Conservation (phyloP, 306 rosid species). For the Quercus gilva region DNA sequence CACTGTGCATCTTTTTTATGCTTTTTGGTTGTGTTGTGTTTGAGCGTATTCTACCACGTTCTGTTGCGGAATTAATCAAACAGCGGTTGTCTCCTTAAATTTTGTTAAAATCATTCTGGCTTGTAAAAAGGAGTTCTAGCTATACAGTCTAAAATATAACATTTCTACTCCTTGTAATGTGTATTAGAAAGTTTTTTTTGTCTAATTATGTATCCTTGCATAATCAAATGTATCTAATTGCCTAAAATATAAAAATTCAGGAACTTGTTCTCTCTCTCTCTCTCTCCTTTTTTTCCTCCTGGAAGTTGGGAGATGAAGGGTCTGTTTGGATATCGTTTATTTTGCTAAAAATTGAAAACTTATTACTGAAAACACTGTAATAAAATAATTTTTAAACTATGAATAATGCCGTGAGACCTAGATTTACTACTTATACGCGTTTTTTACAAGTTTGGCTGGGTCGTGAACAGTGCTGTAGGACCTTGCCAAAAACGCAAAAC, state of each 20-base stretch:
- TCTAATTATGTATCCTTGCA: background rate
- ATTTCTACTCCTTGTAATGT: constrained; percentile 12
- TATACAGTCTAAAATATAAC: constrained; percentile 6
- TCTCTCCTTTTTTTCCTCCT: no score
- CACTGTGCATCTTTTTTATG: background rate
- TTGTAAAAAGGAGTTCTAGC: background rate
- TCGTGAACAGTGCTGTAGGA: no score
- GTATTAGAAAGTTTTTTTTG: background rate
- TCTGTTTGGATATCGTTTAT: no score
- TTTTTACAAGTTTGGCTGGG: no score
- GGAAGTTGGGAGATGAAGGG: no score
- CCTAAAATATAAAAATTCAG: background rate
- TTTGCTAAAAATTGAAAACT: no score
- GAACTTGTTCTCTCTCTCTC: background rate
- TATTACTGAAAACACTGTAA: no score
- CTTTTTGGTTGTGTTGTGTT: background rate
- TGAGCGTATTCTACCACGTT: constrained; percentile 11
- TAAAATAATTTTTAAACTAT: no score
- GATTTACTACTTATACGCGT: no score
- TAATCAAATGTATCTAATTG: no score
- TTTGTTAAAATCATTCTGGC: constrained; percentile 1
- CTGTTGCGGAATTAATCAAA: constrained; percentile 1
- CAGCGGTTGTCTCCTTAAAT: constrained; percentile 3
- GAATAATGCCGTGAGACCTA: no score
- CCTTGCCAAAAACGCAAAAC: no score